Conservation (phyloP, 2,329 filamentous ascomycete species). For the Gremmenia infestans region DNA sequence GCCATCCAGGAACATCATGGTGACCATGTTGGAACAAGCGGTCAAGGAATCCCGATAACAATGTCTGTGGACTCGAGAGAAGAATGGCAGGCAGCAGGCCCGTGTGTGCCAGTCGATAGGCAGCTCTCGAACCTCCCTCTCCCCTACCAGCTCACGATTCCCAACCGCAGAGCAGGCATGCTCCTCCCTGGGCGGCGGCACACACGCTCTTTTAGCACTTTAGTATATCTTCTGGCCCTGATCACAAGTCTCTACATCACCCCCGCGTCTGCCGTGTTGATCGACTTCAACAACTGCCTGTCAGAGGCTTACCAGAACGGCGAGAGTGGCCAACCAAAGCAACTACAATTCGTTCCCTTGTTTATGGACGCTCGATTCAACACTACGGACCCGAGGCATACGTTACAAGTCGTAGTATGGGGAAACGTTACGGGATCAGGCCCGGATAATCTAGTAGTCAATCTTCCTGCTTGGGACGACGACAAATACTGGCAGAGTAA, state of each 20-base stretch:
- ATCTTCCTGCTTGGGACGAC: slow-evolving; percentile 56
- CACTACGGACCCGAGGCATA: slow-evolving; percentile 52
- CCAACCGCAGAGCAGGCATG: slow-evolving; percentile 2
- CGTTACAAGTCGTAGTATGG: slow-evolving; percentile 74
- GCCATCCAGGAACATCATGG: slow-evolving; percentile 18
- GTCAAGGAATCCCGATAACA: slow-evolving; percentile 15
- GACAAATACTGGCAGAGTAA: slow-evolving; percentile 54
- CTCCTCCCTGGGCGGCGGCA: slow-evolving; percentile 1
- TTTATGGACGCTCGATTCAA: slow-evolving; percentile 73
- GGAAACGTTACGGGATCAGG: slow-evolving; percentile 80
- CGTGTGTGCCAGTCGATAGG: not conserved
- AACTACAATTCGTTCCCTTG: slow-evolving; percentile 75
- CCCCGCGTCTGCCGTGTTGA: slow-evolving; percentile 56
- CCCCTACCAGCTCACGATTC: not conserved
- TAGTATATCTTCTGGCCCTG: slow-evolving; percentile 21
- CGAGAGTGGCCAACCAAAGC: slow-evolving; percentile 47
- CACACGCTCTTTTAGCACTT: slow-evolving; percentile 7
- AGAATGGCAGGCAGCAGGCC: slow-evolving; percentile 4
- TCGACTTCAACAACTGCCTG: slow-evolving; percentile 85
- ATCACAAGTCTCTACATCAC: slow-evolving; percentile 25
- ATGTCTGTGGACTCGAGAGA: slow-evolving; percentile 20
- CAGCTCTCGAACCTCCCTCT: not conserved
- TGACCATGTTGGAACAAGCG: slow-evolving; percentile 19
- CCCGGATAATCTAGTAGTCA: slow-evolving; percentile 34
- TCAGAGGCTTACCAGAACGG: slow-evolving; percentile 52